Conservation (phyloP, 148 eudicot species). For the Spergularia bocconei region DNA sequence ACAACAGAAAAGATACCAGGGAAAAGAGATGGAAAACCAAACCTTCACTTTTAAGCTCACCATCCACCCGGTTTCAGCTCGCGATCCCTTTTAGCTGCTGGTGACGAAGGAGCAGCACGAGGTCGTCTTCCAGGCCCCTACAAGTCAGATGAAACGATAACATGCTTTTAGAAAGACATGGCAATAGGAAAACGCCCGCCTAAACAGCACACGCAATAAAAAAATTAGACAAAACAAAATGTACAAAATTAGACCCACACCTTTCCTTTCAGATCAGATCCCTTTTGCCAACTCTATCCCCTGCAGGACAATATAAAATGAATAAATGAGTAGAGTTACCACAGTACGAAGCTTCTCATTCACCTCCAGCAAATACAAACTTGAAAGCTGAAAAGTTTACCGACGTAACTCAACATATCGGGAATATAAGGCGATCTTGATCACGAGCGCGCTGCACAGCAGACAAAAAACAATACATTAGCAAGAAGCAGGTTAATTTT, state of each 20-base stretch:
- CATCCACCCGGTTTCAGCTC: constrained; percentile 68
- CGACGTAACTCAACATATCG: constrained; percentile 68
- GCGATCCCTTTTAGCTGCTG: constrained; percentile 89
- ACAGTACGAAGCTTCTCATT: constrained; percentile 4
- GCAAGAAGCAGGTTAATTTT: neutral
- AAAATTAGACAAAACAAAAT: neutral
- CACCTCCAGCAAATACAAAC: neutral
- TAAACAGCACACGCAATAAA: neutral
- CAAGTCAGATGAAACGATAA: constrained; percentile 32
- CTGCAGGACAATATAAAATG: constrained; percentile 37
- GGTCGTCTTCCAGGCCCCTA: too few relatives aligned
- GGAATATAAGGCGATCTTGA: constrained; percentile 77
- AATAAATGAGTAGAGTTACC: constrained; percentile 1
- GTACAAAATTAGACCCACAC: constrained; percentile 32
- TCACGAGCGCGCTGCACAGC: constrained; percentile 61
- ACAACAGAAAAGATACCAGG: neutral
- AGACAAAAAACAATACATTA: constrained; percentile 11
- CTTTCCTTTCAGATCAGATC: constrained; percentile 96
- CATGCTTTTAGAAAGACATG: neutral
- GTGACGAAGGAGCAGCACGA: too few relatives aligned
- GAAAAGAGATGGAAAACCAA: neutral
- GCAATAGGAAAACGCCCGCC: neutral
- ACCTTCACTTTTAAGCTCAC: constrained; percentile 5
- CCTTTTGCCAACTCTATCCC: constrained; percentile 81
- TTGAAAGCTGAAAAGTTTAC: constrained; percentile 36